Evolutionary conservation across 1,284 basidiomycete genomes (phyloP).

Genomic region (Bjerkandera adusta): DNA sequence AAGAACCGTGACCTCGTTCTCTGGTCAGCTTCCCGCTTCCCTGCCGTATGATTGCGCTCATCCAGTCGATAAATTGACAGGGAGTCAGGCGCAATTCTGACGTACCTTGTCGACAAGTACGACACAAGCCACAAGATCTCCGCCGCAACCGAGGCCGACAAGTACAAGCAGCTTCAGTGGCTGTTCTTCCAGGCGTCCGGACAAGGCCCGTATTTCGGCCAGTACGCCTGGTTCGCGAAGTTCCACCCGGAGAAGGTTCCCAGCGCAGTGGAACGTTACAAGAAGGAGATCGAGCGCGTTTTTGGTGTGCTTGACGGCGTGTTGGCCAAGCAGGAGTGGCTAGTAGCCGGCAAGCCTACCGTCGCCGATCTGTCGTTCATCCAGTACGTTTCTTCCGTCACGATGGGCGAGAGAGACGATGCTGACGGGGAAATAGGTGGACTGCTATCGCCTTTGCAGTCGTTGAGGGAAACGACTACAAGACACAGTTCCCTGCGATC

Average conservation of each 20-base stretch:
- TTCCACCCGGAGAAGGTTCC: conserved; percentile 22
- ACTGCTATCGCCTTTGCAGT: neutral
- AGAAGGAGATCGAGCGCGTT: conserved; percentile 31
- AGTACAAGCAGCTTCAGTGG: conserved; percentile 6
- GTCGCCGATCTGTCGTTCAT: conserved; percentile 23
- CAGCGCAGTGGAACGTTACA: conserved; percentile 28
- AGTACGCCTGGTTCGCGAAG: conserved; percentile 28
- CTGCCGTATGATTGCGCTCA: neutral
- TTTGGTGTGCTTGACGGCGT: conserved; percentile 31
- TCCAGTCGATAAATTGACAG: neutral
- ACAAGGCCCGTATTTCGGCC: conserved; percentile 22
- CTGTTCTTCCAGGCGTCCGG: conserved; percentile 13
- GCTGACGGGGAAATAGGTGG: no score
- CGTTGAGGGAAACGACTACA: neutral
- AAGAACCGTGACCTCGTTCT: conserved; percentile 23
- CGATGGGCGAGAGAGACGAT: no score
- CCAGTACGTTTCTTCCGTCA: no score
- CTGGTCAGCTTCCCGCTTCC: conserved; percentile 3
- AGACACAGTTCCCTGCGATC: neutral
- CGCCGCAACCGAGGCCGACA: conserved; percentile 37
- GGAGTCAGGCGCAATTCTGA: conserved; percentile 65
- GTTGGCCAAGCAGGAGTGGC: conserved; percentile 16
- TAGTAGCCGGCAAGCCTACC: conserved; percentile 19
- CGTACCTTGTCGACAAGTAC: conserved; percentile 64
- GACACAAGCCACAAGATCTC: conserved; percentile 57